Evolutionary conservation across 1,284 basidiomycete genomes (phyloP).

Genomic region (Leccinum colubrinum): DNA sequence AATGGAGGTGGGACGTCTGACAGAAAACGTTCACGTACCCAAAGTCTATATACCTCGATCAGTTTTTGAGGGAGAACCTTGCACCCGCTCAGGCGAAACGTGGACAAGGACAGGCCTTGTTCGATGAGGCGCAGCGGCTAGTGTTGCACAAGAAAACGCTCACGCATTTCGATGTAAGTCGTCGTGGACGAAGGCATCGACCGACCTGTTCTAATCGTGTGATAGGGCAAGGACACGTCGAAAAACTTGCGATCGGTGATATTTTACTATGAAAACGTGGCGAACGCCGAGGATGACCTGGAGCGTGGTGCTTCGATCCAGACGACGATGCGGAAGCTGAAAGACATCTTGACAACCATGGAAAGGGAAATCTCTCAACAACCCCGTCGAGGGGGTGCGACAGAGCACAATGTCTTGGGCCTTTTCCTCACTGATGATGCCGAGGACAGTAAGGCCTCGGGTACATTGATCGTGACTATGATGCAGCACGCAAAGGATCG

Average conservation of each 20-base stretch:
- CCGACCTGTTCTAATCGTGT: background rate
- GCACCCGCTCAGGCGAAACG: constrained; percentile 49
- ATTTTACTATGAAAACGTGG: constrained; percentile 69
- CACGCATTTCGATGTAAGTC: constrained; percentile 53
- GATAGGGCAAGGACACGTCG: constrained; percentile 58
- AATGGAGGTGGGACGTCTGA: constrained; percentile 30
- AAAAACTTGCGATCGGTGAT: constrained; percentile 57
- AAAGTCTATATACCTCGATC: constrained; percentile 63
- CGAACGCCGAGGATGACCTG: constrained; percentile 44
- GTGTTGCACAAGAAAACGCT: constrained; percentile 45
- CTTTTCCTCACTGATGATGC: too few species aligned
- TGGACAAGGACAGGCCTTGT: constrained; percentile 42
- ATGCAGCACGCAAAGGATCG: constrained; percentile 25
- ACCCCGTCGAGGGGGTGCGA: too few species aligned
- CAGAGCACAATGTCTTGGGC: background rate
- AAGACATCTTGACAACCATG: constrained; percentile 48
- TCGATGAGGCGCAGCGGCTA: constrained; percentile 45
- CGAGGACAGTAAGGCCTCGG: too few species aligned
- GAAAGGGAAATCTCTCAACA: constrained; percentile 41
- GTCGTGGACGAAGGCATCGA: background rate
- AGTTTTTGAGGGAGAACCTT: constrained; percentile 60
- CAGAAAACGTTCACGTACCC: constrained; percentile 58
- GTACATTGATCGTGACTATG: too few species aligned
- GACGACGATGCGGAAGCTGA: constrained; percentile 46
- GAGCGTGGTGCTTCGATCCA: constrained; percentile 45